phyloP scores from a whole-genome alignment of 129 eudicot species.

The Daucus carota region DNA sequence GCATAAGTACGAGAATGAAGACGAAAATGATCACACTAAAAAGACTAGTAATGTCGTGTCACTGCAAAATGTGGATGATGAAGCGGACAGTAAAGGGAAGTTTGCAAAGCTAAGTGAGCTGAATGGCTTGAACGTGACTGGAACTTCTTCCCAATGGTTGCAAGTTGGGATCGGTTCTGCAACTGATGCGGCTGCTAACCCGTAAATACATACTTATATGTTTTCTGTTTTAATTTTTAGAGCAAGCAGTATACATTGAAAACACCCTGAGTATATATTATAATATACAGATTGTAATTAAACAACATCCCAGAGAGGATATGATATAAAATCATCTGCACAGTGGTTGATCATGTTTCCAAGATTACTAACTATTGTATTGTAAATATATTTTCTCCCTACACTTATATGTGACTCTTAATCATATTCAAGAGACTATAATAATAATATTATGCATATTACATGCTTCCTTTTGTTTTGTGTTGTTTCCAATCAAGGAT shows the following conservation, averaged over 20 bases:
- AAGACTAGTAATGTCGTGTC: constrained; percentile 20
- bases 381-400: not conserved
- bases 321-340: not conserved
- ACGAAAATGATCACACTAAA: constrained; percentile 13
- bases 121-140: constrained; percentile 20
- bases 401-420: not conserved
- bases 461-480: not conserved
- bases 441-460: not conserved
- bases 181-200: constrained; percentile 31
- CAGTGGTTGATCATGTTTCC: not conserved
- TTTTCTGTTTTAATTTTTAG: not conserved
- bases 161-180: constrained; percentile 82
- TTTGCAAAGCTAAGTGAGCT: constrained; percentile 57
- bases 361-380: not conserved
- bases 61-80: constrained; percentile 45
- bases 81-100: constrained; percentile 79
- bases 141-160: constrained; percentile 73
- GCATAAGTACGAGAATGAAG: not conserved
- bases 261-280: not conserved
- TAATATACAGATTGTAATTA: not conserved
- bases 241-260: not conserved
- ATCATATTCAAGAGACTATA: not conserved
- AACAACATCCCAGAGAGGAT: not conserved
- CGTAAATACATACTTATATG: not conserved
- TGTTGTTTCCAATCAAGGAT: not conserved